Evolutionary conservation across 495 filamentous ascomycete genomes (phyloP), one percentile per base, ranked within the genome.

Genomic region (Penicillium longicatenatum): DNA sequence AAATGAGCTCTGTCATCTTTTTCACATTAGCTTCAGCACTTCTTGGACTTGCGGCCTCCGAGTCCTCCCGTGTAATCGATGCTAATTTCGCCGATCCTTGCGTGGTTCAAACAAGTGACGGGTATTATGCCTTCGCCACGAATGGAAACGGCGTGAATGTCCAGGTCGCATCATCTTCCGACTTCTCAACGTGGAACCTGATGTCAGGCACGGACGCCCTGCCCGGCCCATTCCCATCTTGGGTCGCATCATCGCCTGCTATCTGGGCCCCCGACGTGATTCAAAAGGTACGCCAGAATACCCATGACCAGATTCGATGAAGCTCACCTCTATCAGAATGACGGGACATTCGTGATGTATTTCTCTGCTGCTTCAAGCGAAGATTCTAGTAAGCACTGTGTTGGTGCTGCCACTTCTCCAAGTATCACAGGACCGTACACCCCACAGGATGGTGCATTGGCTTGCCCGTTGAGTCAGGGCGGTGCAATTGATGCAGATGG

Each of bases 201-300:
- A 49, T 58, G 10, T 51, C 63, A 6, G 59, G 60, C 29, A 50
- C 50, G 2, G 72, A 75, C 61, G 72, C 70, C 5, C 41, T 75
- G 35, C 69, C 65, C 7, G 61, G 65, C 22, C 65, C 53, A 21
- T 61, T 72, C 31, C 69, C 69, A 43, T 55, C 57, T 4, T 75
- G 71, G 70, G 58, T 67, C 11, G 65, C 63, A 14, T 58, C 58
- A 20, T 35, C 55, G 6, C 52, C 54, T 2, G 66, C 71, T n/a
- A 70, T 71, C 10, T 84, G 81, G 81, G 81, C 82, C 1, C 82
- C 80, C 7, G 78, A 79, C 55, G 73, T 84, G 1, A 68, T 69
- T 21, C 56, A 67, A 44, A 42, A 70, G 24, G 43, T 66, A 55
- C 45, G 57, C n/a, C 10, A 33, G 42, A n/a, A 12, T 12, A 24